Percentiles rank a stretch among this genome's conserved stretches.
phyloP scores from a whole-genome alignment of 345 rosid species.

The Eucalyptus lansdowneana region DNA sequence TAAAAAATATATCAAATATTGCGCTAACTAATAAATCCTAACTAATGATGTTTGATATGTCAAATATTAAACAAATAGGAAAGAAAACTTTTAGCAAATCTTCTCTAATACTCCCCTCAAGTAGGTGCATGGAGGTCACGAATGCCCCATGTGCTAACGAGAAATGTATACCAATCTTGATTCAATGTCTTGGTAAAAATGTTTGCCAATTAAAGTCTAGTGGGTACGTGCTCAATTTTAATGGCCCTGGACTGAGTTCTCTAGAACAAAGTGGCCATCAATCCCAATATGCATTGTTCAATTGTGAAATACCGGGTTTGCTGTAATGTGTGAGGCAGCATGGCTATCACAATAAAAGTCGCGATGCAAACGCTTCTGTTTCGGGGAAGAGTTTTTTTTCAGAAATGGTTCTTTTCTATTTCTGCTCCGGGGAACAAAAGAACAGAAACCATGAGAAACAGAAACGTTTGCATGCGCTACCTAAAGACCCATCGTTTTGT shows the following conservation, averaged over 20 bases:
- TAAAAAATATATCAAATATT: neutral
- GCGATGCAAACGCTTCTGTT: too few relatives aligned
- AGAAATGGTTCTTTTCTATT: too few relatives aligned
- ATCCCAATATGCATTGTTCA: neutral
- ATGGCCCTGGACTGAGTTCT: neutral
- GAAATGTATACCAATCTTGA: neutral
- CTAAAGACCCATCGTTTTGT: neutral
- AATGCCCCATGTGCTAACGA: neutral
- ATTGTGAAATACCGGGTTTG: neutral
- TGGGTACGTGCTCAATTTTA: neutral
- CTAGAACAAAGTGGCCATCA: neutral
- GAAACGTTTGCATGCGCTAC: too few relatives aligned
- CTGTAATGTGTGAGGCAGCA: neutral
- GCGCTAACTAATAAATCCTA: neutral
- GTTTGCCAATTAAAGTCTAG: neutral
- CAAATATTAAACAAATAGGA: neutral
- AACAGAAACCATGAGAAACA: too few relatives aligned
- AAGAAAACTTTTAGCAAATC: too few relatives aligned
- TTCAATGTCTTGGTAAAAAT: neutral
- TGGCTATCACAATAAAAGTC: neutral
- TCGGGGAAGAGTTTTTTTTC: too few relatives aligned
- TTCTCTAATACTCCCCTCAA: too few relatives aligned
- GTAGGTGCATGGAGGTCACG: too few relatives aligned
- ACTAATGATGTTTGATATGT: neutral
- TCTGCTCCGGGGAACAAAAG: too few relatives aligned